Evolutionary conservation across 805 yeast species (phyloP).

Genomic region (Clavispora santaluciae): DNA sequence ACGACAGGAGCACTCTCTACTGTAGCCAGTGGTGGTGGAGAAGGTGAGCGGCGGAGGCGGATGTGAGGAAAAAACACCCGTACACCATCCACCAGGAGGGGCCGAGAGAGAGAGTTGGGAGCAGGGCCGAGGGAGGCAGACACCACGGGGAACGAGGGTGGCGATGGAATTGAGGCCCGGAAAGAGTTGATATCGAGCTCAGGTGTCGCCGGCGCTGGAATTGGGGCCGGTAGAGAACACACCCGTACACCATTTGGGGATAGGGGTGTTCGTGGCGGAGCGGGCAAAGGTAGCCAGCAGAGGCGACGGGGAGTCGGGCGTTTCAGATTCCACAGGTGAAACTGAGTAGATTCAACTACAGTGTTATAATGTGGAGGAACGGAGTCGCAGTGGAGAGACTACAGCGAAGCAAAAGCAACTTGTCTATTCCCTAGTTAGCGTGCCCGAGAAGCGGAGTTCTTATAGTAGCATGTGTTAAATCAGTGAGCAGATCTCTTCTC

Average conservation of each 20-base stretch:
- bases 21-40: constrained; percentile 6
- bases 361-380: no score
- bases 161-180: background rate
- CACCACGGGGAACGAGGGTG: background rate
- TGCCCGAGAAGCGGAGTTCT: no score
- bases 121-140: background rate
- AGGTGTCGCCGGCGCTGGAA: no score
- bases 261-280: no score
- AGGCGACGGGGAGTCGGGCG: no score
- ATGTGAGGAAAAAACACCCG: constrained; percentile 3
- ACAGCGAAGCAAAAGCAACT: no score
- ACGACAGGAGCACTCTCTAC: constrained; percentile 19
- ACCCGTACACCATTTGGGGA: background rate
- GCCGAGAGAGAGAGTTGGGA: background rate
- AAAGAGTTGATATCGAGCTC: background rate
- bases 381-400: no score
- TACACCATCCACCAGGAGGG: constrained; percentile 3
- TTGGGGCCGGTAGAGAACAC: background rate
- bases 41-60: constrained; percentile 1
- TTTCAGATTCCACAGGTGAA: no score
- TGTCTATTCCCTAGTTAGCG: no score
- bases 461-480: no score
- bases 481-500: constrained; percentile 19
- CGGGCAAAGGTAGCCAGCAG: no score
- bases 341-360: no score